Percentiles rank a stretch among this genome's conserved stretches.
phyloP scores from a whole-genome alignment of 1,284 basidiomycete genomes.

The Microbotryum scabiosae region DNA sequence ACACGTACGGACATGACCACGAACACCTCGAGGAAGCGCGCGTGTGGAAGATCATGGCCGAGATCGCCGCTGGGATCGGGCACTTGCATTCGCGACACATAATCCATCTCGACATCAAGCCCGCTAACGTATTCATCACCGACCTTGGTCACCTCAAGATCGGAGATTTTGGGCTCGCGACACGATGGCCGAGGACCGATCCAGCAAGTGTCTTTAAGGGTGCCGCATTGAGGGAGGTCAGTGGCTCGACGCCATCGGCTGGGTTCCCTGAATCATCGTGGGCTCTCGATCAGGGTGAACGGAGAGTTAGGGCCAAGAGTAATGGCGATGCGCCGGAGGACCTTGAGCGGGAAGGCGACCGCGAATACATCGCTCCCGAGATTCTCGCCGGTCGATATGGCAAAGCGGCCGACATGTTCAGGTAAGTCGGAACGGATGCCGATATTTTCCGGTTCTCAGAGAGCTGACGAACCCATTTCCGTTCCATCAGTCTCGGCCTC shows the following conservation, averaged over 20 bases:
- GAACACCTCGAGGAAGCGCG: slow-evolving; percentile 81
- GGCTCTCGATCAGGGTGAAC: slow-evolving; percentile 25
- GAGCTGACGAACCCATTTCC: too few species aligned
- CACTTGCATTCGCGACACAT: slow-evolving; percentile 85
- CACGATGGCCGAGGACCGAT: slow-evolving; percentile 33
- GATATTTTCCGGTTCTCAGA: too few species aligned
- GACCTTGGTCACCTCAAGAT: slow-evolving; percentile 86
- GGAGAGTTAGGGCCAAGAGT: slow-evolving; percentile 39
- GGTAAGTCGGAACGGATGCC: slow-evolving; percentile 48
- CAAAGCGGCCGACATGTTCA: slow-evolving; percentile 92
- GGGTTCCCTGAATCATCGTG: slow-evolving; percentile 16
- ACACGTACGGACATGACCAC: slow-evolving; percentile 79
- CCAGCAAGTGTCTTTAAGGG: slow-evolving; percentile 29
- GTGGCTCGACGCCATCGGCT: slow-evolving; percentile 7
- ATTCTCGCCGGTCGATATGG: slow-evolving; percentile 85
- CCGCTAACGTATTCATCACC: slow-evolving; percentile 92
- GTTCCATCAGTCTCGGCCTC: slow-evolving; percentile 91
- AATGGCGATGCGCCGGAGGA: slow-evolving; percentile 44
- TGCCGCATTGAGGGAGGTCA: slow-evolving; percentile 21
- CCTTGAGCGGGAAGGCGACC: slow-evolving; percentile 92
- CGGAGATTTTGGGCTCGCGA: slow-evolving; percentile 96
- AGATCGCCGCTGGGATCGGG: slow-evolving; percentile 65
- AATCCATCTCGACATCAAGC: slow-evolving; percentile 95
- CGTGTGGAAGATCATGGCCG: slow-evolving; percentile 94
- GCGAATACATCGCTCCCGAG: slow-evolving; percentile 97